Evolutionary conservation across 2,329 filamentous ascomycete species (phyloP), one percentile per base, ranked within the genome.

Genomic region (Colletotrichum paranaense): DNA sequence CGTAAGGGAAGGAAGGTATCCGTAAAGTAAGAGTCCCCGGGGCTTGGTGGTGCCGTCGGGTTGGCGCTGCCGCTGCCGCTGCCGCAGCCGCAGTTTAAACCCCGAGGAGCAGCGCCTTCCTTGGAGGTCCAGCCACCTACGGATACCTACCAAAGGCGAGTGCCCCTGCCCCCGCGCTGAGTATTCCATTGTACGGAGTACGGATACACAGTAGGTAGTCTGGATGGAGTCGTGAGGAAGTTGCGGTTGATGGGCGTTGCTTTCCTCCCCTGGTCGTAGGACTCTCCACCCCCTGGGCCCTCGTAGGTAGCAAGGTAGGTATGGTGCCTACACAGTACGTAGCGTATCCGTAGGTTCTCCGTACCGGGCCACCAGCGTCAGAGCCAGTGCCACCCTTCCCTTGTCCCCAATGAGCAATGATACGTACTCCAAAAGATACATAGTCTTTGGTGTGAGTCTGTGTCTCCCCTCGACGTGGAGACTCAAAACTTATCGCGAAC

Each of bases 61-160:
- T 49, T 49, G 42, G 19, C 42, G 42, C 42, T 49, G 30, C 57
- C 22, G 57, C 28, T 19, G 53, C 28, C 11, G 55, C 24, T 26
- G n/a, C 14, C 5, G 59, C 28, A 7, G 58, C 56, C 46, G 52
- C 26, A 22, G 38, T 14, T 58, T 19, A 42, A 68, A 35, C 38
- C 35, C 69, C 69, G 62, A 65, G 49, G 28, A 16, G n/a, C 28
- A 58, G 24, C 19, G 42, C 42, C 42, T 49, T 49, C 42, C 42
- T n/a, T n/a, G 42, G 19, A 49, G 42, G 14, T 19, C 38, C 38
- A 42, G 42, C 19, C 16, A 49, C 2, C 42, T 8, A 46, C 6
- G 28, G 28, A 8, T 32, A 32, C 32, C 32, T 32, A 4, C 9
- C 19, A 16, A 49, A 49, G 42, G 42, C n/a, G 42, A 49, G 42